Conservation (phyloP, 495 filamentous ascomycete genomes). For the Aspergillus taichungensis region DNA sequence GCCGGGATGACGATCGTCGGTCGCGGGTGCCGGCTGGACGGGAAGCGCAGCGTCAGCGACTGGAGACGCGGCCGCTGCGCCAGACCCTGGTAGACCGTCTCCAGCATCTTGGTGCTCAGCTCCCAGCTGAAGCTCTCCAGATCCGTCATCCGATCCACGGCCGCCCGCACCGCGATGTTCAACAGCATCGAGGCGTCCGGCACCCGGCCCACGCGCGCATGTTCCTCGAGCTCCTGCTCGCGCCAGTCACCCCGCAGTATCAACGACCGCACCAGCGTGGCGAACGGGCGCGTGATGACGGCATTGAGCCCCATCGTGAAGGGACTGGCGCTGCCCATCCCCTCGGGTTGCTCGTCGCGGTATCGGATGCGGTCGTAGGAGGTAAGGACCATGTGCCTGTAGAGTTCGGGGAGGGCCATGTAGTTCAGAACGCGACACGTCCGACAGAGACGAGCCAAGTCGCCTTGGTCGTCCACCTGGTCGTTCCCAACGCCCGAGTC, state of each 20-base stretch:
- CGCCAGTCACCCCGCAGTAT: constrained; percentile 49
- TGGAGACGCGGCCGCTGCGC: constrained; percentile 40
- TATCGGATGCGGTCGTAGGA: constrained; percentile 56
- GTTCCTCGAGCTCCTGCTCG: constrained; percentile 48
- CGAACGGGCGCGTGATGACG: constrained; percentile 46
- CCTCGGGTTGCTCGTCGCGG: constrained; percentile 48
- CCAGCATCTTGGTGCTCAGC: constrained; percentile 53
- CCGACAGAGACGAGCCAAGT: constrained; percentile 49
- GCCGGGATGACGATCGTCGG: constrained; percentile 50
- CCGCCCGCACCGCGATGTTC: constrained; percentile 49
- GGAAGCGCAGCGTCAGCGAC: constrained; percentile 47
- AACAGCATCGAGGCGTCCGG: constrained; percentile 58
- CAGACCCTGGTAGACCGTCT: constrained; percentile 49
- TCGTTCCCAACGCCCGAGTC: constrained; percentile 2
- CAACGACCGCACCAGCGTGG: constrained; percentile 43
- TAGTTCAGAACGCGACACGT: constrained; percentile 58
- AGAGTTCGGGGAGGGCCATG: constrained; percentile 55
- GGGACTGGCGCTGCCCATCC: constrained; percentile 51
- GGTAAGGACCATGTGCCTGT: constrained; percentile 45
- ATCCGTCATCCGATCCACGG: constrained; percentile 49
- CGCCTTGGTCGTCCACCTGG: constrained; percentile 46
- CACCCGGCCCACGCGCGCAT: constrained; percentile 47
- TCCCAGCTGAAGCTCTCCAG: constrained; percentile 54
- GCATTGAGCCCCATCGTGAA: constrained; percentile 57
- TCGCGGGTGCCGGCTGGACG: constrained; percentile 45